Evolutionary conservation across 108 stramenopile species (phyloP).

Genomic region (Epithemia pelagica): DNA sequence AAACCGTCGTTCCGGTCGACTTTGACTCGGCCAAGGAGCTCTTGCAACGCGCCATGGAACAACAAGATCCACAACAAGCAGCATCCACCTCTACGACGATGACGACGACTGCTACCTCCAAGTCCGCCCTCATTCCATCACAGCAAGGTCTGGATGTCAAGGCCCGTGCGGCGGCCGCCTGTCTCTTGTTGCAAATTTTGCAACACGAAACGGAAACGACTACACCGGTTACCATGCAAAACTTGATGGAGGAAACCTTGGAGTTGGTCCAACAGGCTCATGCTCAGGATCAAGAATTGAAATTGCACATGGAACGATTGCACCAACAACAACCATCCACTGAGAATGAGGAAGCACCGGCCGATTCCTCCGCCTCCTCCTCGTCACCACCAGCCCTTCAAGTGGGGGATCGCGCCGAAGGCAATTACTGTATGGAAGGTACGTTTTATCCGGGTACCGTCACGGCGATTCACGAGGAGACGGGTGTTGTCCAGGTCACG

Average conservation of each 20-base stretch:
- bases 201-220: constrained; percentile 34
- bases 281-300: constrained; percentile 23
- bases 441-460: constrained; percentile 56
- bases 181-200: constrained; percentile 56
- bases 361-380: too few species aligned
- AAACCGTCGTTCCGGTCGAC: constrained; percentile 49
- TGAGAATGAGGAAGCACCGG: not conserved
- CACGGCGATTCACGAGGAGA: constrained; percentile 19
- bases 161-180: constrained; percentile 65
- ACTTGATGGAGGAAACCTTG: constrained; percentile 43
- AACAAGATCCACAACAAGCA: too few species aligned
- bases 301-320: constrained; percentile 21
- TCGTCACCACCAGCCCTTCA: constrained; percentile 23
- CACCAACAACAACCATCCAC: constrained; percentile 9
- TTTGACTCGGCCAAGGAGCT: constrained; percentile 58
- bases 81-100: not conserved
- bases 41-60: constrained; percentile 51
- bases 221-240: not conserved
- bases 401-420: constrained; percentile 60
- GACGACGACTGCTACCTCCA: constrained; percentile 6
- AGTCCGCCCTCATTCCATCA: constrained; percentile 6
- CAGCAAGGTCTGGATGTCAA: constrained; percentile 1
- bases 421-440: constrained; percentile 62
- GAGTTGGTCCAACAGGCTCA: constrained; percentile 23
- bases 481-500: constrained; percentile 31